A percentile compares a stretch with the other conserved stretches of the same genome.
Conservation (phyloP, 2,329 filamentous ascomycete species). For the Dryadomyces quercivorus region DNA sequence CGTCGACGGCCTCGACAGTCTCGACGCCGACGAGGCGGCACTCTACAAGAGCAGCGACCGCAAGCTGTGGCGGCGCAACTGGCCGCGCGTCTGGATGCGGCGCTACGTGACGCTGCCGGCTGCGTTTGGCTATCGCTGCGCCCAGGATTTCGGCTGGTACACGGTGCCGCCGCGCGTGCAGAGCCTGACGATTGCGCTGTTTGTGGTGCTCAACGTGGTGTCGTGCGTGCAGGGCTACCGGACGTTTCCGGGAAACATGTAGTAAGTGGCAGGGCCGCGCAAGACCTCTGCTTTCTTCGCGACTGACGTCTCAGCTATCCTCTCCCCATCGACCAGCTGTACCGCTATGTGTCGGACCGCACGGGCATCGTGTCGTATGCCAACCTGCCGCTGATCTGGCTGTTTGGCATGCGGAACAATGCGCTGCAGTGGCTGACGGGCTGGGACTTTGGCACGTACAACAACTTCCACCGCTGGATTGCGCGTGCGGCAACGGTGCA, state of each 20-base stretch:
- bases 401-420: constrained; percentile 58
- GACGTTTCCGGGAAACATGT: constrained; percentile 11
- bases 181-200: constrained; percentile 8
- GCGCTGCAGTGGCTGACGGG: constrained; percentile 53
- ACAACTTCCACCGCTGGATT: constrained; percentile 54
- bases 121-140: constrained; percentile 28
- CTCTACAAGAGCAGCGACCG: background rate
- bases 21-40: background rate
- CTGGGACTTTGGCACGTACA: constrained; percentile 56
- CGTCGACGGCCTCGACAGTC: background rate
- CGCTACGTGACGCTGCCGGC: constrained; percentile 14
- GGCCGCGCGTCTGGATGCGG: constrained; percentile 5
- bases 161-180: constrained; percentile 14
- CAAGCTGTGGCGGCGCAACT: background rate
- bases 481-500: constrained; percentile 50
- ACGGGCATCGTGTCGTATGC: constrained; percentile 11
- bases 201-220: constrained; percentile 8
- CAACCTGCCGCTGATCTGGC: constrained; percentile 12
- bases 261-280: constrained; percentile 5
- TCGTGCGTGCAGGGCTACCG: constrained; percentile 9
- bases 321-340: constrained; percentile 3
- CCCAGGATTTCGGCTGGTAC: constrained; percentile 28
- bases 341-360: constrained; percentile 12
- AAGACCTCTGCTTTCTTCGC: background rate
- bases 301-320: constrained; percentile 6